Evolutionary conservation across 148 eudicot species (phyloP).

Genomic region (Vaccinium macrocarpon): DNA sequence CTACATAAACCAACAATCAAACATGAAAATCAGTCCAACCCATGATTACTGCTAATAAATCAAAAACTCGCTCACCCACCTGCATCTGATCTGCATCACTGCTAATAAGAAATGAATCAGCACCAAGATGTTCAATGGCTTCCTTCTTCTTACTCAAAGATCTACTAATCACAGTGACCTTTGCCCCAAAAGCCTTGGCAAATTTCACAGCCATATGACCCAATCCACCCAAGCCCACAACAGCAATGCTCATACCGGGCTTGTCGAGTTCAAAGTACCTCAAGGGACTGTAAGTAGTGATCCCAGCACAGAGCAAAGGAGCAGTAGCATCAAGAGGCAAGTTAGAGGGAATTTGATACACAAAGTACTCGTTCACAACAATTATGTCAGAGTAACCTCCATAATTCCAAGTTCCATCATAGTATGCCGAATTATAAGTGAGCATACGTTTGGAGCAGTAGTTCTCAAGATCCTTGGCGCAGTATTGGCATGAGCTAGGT

Average conservation of each 20-base stretch:
- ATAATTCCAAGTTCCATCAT: slow-evolving; percentile 23
- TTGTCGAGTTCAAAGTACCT: slow-evolving; percentile 32
- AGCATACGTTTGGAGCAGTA: slow-evolving; percentile 8
- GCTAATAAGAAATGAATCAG: slow-evolving; percentile 26
- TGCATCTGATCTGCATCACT: slow-evolving; percentile 23
- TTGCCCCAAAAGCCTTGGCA: slow-evolving; percentile 29
- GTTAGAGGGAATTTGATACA: slow-evolving; percentile 19
- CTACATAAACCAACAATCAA: slow-evolving; percentile 6
- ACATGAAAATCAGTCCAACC: not conserved
- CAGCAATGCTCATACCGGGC: slow-evolving; percentile 25
- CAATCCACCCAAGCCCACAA: slow-evolving; percentile 25
- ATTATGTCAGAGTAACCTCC: slow-evolving; percentile 39
- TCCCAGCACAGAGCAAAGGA: slow-evolving; percentile 35
- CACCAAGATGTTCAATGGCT: slow-evolving; percentile 27
- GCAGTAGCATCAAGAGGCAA: slow-evolving; percentile 28
- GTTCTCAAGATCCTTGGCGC: slow-evolving; percentile 16
- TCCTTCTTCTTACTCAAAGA: slow-evolving; percentile 27
- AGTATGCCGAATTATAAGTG: not conserved
- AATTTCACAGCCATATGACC: slow-evolving; percentile 33
- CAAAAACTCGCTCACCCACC: slow-evolving; percentile 5
- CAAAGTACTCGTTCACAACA: slow-evolving; percentile 25
- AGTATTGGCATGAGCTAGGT: slow-evolving; percentile 10
- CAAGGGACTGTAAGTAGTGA: slow-evolving; percentile 30
- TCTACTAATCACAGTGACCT: slow-evolving; percentile 33
- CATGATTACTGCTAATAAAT: not conserved